Evolutionary conservation across 177 flowering plant genomes (phyloP), one percentile per base, ranked within the genome.

Genomic region (Vitis hybrid): DNA sequence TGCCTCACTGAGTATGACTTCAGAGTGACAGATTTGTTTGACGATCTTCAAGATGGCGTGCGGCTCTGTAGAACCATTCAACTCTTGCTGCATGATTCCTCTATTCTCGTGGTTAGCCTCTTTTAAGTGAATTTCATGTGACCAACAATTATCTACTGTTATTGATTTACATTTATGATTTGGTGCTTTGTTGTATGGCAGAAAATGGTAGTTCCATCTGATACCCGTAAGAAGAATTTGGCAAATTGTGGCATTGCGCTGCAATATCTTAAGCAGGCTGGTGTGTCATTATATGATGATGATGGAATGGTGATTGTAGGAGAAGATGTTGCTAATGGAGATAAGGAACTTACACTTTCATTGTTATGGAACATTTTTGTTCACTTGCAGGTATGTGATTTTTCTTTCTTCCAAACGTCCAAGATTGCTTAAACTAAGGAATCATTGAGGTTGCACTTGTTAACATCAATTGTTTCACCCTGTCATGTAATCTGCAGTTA

Each of bases 301-400:
- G 99, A 95, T 80, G 97, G 90, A 67, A 72, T 75, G 62, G 62
- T 56, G 64, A 81, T 91, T 70, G 54, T 71, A 50, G 92, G 62
- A 56, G 98, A 95, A 68, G 99, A 95, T 79, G 39, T 95, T 77
- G 89, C 72, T 52, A 80, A 75, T 76, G 94, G 94, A 68, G 99
- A 95, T 56, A 91, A 85, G 81, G 98, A 93, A 73, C 86, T 95
- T 65, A 78, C 78, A 32, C 73, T 93, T 66, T 82, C 89, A 26
- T 69, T 95, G 83, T 84, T 95, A 2, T 95, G 98, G 98, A 93
- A 95, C 79, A 83, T 93, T 72, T 95, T 95, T 83, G 84, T 89
- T 63, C 89, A 90, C 77, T 76, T 95, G 81, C 99, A 95, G 97
- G 99, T 90, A 6, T 56, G 72, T 19, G 10, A 0, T 8, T 62